Evolutionary conservation across 768 basidiomycete species (phyloP), one percentile per base, ranked within the genome.

Genomic region (Ramaria sp.): DNA sequence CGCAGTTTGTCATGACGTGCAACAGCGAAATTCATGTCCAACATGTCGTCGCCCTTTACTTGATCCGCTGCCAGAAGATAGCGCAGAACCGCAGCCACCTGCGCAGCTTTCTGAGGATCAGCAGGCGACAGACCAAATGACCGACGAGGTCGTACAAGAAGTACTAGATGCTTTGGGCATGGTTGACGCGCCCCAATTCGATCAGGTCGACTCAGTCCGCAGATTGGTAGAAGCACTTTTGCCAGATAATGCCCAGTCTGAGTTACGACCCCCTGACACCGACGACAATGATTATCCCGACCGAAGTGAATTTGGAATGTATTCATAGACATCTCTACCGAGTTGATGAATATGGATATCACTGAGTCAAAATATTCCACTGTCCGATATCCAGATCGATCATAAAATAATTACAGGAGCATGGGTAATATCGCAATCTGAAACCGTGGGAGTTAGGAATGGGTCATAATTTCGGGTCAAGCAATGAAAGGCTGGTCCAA

Each of bases 11-110:
- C 51, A 64, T 52, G 48, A 52, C 22, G 45, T 42, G 53, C 55
- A 45, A 47, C 56, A 84, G 82, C 77, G 82, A 57, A 73, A 78
- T 51, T 80, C 84, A 1, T 87, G 84, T 65, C 85, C 85, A 13
- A 74, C 79, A 57, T 86, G 84, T 66, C 81, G 85, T 48, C 71
- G 70, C 20, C 67, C 70, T 37, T 69, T 86, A 10, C 57, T 77
- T 13, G 39, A 37, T 11, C 59, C 47, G 2, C 17, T 53, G 34
- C n/a, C 53, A 7, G 39, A 42, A 31, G 39, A 20, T n/a, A 45
- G 41, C 42, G 27, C 12, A 24, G 12, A 42, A 4, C 24, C 53
- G 24, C 31, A 10, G 17, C 10, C 37, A 30, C 20, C 15, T 11
- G 41, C 38, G 24, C 19, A 19, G 22, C 7, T 22, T 17, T 41